phyloP scores from a whole-genome alignment of 2,329 filamentous ascomycete genomes.

The Leptodontidium sp. region DNA sequence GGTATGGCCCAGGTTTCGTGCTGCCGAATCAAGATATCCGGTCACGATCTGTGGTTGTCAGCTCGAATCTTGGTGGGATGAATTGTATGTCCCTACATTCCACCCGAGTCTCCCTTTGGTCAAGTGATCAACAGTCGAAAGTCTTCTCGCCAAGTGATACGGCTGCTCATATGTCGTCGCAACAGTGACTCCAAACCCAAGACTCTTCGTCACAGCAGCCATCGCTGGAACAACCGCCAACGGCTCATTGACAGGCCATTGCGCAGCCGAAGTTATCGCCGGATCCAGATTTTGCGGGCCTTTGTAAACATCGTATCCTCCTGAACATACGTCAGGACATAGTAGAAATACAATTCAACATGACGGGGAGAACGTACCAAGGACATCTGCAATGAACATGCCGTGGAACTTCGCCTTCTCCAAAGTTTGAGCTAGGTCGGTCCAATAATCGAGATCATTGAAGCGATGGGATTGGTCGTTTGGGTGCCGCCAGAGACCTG shows the following conservation, averaged over 20 bases:
- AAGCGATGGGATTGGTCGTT: slow-evolving; percentile 69
- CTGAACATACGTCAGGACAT: not conserved
- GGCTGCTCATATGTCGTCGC: slow-evolving; percentile 74
- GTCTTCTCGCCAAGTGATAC: slow-evolving; percentile 69
- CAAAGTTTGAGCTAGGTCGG: slow-evolving; percentile 63
- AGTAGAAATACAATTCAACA: no score
- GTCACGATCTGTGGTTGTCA: slow-evolving; percentile 57
- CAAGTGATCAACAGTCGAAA: slow-evolving; percentile 72
- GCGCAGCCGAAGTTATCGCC: slow-evolving; percentile 67
- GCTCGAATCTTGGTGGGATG: not conserved
- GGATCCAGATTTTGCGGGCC: slow-evolving; percentile 58
- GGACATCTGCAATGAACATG: slow-evolving; percentile 71
- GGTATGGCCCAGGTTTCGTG: slow-evolving; percentile 64
- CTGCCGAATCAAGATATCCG: slow-evolving; percentile 71
- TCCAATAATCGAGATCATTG: slow-evolving; percentile 67
- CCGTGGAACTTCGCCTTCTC: slow-evolving; percentile 69
- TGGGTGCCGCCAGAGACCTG: slow-evolving; percentile 68
- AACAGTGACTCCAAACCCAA: slow-evolving; percentile 72
- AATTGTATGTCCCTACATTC: slow-evolving; percentile 51
- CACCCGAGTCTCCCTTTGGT: slow-evolving; percentile 60
- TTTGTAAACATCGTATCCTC: slow-evolving; percentile 68
- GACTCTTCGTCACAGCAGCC: slow-evolving; percentile 69
- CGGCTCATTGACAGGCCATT: slow-evolving; percentile 75
- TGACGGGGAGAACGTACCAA: slow-evolving; percentile 52
- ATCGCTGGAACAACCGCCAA: slow-evolving; percentile 69